phyloP scores from a whole-genome alignment of 352 stramenopile species.

The Globisporangium recalcitrans region DNA sequence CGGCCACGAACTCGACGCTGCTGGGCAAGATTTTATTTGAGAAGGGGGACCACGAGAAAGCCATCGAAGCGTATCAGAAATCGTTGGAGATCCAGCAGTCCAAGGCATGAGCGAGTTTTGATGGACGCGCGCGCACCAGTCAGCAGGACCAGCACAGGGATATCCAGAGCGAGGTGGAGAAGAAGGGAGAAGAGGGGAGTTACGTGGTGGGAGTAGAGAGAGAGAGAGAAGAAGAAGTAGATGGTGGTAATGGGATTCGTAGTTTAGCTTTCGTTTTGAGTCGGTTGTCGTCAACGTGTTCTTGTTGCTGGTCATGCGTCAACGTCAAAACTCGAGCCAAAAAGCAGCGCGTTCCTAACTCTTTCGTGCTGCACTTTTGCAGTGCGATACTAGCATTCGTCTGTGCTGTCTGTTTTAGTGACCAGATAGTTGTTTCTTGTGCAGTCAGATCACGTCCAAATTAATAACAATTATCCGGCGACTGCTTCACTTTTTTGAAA shows the following conservation, averaged over 20 bases:
- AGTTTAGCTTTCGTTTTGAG: background rate
- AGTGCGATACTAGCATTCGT: too few relatives aligned
- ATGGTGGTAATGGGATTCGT: background rate
- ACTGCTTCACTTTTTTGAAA: too few relatives aligned
- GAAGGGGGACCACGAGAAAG: conserved; percentile 83
- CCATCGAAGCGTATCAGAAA: conserved; percentile 82
- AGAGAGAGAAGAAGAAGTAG: background rate
- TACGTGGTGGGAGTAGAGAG: background rate
- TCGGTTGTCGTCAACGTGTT: too few relatives aligned
- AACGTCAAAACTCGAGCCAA: too few relatives aligned
- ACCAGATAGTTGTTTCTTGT: too few relatives aligned
- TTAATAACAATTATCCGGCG: too few relatives aligned
- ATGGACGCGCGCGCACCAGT: background rate
- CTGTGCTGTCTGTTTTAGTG: too few relatives aligned
- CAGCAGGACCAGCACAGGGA: background rate
- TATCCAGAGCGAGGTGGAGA: background rate
- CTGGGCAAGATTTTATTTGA: conserved; percentile 86
- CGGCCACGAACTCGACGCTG: conserved; percentile 79
- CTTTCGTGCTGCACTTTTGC: too few relatives aligned
- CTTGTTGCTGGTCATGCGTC: too few relatives aligned
- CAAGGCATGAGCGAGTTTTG: conserved; percentile 6
- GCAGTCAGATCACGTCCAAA: too few relatives aligned
- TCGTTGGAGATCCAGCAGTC: conserved; percentile 60
- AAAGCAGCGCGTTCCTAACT: too few relatives aligned
- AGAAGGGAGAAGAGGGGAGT: background rate